A percentile compares a stretch with the other conserved stretches of the same genome.
Evolutionary conservation across 2,329 filamentous ascomycete genomes (phyloP).

Genomic region (Scortechinia acanthostroma): DNA sequence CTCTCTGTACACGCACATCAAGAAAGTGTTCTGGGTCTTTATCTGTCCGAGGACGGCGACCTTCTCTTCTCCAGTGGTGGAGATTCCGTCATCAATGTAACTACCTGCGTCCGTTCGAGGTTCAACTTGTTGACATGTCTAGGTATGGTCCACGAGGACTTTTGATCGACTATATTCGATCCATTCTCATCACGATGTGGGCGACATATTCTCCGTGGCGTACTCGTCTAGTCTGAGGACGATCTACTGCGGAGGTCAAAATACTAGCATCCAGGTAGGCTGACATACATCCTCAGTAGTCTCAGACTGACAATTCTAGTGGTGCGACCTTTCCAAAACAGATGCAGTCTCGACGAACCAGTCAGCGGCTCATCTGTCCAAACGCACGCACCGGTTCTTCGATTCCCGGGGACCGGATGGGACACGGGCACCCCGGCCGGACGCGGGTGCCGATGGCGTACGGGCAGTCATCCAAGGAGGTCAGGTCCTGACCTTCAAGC

Average conservation of each 20-base stretch:
- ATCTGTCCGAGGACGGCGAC: slow-evolving; percentile 58
- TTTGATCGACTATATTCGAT: slow-evolving; percentile 79
- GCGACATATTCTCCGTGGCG: slow-evolving; percentile 90
- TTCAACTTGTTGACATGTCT: neutral
- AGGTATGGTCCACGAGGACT: slow-evolving; percentile 71
- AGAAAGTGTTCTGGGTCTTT: slow-evolving; percentile 81
- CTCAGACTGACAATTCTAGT: slow-evolving; percentile 58
- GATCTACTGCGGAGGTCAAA: slow-evolving; percentile 86
- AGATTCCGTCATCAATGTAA: slow-evolving; percentile 79
- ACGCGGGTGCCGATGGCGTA: slow-evolving; percentile 44
- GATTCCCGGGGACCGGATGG: slow-evolving; percentile 84
- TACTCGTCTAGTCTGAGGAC: slow-evolving; percentile 76
- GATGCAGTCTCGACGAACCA: slow-evolving; percentile 30
- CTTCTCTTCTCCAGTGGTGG: slow-evolving; percentile 88
- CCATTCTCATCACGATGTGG: slow-evolving; percentile 87
- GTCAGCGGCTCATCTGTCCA: slow-evolving; percentile 65
- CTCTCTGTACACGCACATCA: slow-evolving; percentile 80
- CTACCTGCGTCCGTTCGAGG: neutral
- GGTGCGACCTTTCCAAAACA: slow-evolving; percentile 7
- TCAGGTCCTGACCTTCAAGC: slow-evolving; percentile 69
- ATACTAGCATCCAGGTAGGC: slow-evolving; percentile 92
- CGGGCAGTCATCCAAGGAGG: slow-evolving; percentile 47
- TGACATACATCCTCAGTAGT: slow-evolving; percentile 20
- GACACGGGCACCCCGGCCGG: slow-evolving; percentile 67
- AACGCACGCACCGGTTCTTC: slow-evolving; percentile 81